Percentiles rank a stretch among this genome's conserved stretches.
These are phyloP conservation scores for Chaetomium sp. DNA, from an alignment of 2,329 filamentous ascomycete species.

Conservation along the genomic window DNA sequence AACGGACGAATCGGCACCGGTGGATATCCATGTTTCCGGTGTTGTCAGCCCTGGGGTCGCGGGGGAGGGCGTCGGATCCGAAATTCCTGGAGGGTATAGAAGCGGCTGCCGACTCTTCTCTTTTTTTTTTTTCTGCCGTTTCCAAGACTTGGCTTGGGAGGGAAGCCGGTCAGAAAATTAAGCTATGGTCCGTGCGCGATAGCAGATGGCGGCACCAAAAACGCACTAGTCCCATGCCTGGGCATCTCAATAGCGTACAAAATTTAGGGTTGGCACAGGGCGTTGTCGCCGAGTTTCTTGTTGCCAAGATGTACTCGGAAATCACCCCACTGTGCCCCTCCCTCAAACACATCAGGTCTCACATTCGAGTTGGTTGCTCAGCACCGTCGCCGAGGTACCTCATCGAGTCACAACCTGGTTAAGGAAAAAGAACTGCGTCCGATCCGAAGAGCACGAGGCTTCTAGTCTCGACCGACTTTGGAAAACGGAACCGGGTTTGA, in stretches of 20 bases:
- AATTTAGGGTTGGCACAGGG: constrained; percentile 3
- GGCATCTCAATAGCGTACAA: neutral
- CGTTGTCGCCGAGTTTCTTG: neutral
- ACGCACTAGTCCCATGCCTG: neutral
- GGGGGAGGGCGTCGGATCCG: constrained; percentile 25
- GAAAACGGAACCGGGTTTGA: neutral
- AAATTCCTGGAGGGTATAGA: constrained; percentile 8
- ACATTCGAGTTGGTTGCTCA: neutral
- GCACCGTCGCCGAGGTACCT: neutral
- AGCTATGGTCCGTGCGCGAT: constrained; percentile 40
- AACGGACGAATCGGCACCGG: constrained; percentile 93
- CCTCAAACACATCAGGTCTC: constrained; percentile 2
- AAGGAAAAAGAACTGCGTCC: neutral
- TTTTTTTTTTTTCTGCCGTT: constrained; percentile 36
- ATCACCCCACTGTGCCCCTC: neutral
- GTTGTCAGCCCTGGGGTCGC: constrained; percentile 25
- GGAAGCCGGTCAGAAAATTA: constrained; percentile 35
- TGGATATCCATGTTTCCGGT: constrained; percentile 80
- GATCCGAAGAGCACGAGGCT: neutral
- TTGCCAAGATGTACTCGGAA: neutral
- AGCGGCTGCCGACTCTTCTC: constrained; percentile 17
- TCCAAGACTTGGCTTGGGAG: constrained; percentile 34
- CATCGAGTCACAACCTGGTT: neutral
- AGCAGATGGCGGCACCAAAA: neutral
- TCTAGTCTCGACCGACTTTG: neutral